Evolutionary conservation across 306 rosid genomes (phyloP), one percentile per base, ranked within the genome.

Genomic region (Medicago arabica): DNA sequence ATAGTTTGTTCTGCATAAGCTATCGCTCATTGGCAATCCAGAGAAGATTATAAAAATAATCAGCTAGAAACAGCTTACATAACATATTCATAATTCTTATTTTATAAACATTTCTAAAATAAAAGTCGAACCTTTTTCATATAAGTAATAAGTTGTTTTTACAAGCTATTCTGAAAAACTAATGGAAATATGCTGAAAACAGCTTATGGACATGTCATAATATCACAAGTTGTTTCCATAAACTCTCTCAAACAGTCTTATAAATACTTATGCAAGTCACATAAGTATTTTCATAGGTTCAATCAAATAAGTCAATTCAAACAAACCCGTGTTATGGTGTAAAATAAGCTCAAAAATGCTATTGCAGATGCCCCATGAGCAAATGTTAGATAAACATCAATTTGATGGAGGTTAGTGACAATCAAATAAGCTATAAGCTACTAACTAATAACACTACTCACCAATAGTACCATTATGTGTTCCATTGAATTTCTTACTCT

Each of bases 401-500:
- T 68, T 63, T 36, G 41, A 68, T 18, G 15, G 18, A 49, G 50
- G 50, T 12, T 50, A 70, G 47, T 18, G 31, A 25, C 28, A 25
- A 25, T 25, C 2, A 25, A 1, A 25, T 25, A 25, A 25, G 28
- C 28, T 25, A 25, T 25, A 25, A 25, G 40, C 43, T 2, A 54
- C 61, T 17, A 17, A 54, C 61, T 17, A 17, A 4, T 55, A 28
- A 17, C 59, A 67, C 21, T 28, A 80, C 90, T 75, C 72, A 85
- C 89, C 86, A 61, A 34, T 8, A 18, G 60, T 54, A 15, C 19
- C 43, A 68, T 69, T 82, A 13, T 54, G 84, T 7, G 93, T 85
- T 36, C 51, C 91, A 72, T 90, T 91, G 64, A 49, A 86, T 70
- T 58, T 84, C 72, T 47, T 84, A 43, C 69, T 82, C 74, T 31